Evolutionary conservation across 2,329 filamentous ascomycete species (phyloP).

Genomic region (Pseudopyricularia javanii): DNA sequence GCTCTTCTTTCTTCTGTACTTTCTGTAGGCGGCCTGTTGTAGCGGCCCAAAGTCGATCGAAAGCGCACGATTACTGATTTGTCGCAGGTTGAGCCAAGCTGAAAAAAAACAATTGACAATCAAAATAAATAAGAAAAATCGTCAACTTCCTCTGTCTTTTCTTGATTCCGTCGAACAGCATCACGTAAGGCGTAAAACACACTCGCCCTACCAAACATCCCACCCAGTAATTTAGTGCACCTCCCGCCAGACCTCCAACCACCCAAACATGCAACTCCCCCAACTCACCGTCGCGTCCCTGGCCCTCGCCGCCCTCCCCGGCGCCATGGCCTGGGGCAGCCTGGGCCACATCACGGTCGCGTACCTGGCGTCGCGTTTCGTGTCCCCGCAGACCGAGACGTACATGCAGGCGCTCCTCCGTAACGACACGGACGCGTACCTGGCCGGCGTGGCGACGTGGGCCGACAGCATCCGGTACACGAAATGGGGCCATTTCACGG

Average conservation of each 20-base stretch:
- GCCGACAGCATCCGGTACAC: conserved; percentile 56
- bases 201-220: too few species aligned
- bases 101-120: neutral
- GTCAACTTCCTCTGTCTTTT: neutral
- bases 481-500: conserved; percentile 47
- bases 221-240: neutral
- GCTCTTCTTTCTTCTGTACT: too few species aligned
- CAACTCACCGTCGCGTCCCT: conserved; percentile 11
- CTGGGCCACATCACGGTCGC: conserved; percentile 56
- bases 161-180: too few species aligned
- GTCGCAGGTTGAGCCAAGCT: neutral
- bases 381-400: conserved; percentile 38
- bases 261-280: neutral
- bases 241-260: neutral
- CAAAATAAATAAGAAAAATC: neutral
- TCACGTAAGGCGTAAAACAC: too few species aligned
- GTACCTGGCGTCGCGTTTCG: conserved; percentile 49
- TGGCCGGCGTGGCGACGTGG: conserved; percentile 54
- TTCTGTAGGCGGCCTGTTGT: neutral
- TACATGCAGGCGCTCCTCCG: conserved; percentile 46
- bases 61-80: too few species aligned
- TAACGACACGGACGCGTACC: conserved; percentile 41
- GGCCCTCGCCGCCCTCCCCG: conserved; percentile 18
- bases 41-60: neutral
- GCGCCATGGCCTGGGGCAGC: conserved; percentile 27